Base-by-base conservation (phyloP, 371 early-diverging fungal genomes). In the Nematocida sp. region DNA sequence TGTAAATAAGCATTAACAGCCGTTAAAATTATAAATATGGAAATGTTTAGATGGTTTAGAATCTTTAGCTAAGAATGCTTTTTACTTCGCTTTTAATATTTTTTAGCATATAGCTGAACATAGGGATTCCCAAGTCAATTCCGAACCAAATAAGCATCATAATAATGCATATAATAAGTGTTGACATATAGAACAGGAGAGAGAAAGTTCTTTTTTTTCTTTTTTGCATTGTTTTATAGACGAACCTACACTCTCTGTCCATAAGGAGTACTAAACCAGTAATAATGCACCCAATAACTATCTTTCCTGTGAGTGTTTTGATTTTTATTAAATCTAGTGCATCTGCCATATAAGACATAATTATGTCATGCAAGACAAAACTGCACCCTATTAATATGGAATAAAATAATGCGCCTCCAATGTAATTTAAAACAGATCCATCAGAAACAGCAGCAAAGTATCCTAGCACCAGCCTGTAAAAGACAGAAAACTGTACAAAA, bases 101-200 rank as follows among this genome's bases (percentile, higher is more conserved):
- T 7, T 5, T 42, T n/a, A 13, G 42, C 11, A 44, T 39, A 45
- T 64, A 64, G 1, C 7, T 27, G 39, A 15, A n/a, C 13, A 64
- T 15, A n/a, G 64, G 64, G 40, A 64, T 44, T 7, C 42, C 64
- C 7, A 64, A 64, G 64, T 64, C 64, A 6, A 64, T 45, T 3
- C 44, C 64, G 42, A 64, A 64, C 64, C 64, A 64, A 64, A 64
- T 64, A 11, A 64, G n/a, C 42, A 64, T 13, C 64, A 64, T 64
- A 45, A 27, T 15, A 33, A 64, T 39, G 64, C 39, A 15, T 15
- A 27, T 23, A 18, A 39, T 15, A 45, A 64, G 15, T 42, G 42
- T 7, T 1, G 2, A 0, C 42, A 44, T 39, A 27, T 64, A 64
- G 7, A 64, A 27, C 13, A 27, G 7, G 6, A 64, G 64, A 15